Conservation (phyloP, 208 protist species). For the Leishmania tropica region DNA sequence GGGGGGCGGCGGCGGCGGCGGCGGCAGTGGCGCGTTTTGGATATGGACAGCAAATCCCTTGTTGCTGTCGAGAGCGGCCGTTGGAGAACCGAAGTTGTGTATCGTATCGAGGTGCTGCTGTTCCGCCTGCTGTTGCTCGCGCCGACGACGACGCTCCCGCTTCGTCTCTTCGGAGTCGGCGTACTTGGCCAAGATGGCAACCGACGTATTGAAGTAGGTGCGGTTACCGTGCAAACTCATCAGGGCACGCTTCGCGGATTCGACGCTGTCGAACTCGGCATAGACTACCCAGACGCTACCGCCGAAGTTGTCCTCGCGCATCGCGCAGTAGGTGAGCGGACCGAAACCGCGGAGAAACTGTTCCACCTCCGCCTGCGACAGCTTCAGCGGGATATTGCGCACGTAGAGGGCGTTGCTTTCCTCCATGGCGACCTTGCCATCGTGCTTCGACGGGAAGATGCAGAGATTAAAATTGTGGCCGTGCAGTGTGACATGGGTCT, state of each 20-base stretch:
- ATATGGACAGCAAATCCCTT: constrained; percentile 3
- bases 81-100: background rate
- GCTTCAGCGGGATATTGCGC: constrained; percentile 74
- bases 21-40: constrained; percentile 3
- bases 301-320: constrained; percentile 88
- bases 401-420: constrained; percentile 75
- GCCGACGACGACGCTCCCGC: constrained; percentile 69
- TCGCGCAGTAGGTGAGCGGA: constrained; percentile 81
- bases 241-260: constrained; percentile 62
- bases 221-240: constrained; percentile 72
- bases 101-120: constrained; percentile 15
- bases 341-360: constrained; percentile 71
- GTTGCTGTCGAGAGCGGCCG: background rate
- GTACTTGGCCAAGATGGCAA: constrained; percentile 83
- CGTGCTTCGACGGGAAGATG: constrained; percentile 89
- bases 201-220: constrained; percentile 60
- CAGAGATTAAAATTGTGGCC: constrained; percentile 75
- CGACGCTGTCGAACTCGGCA: constrained; percentile 76
- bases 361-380: constrained; percentile 68
- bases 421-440: constrained; percentile 65
- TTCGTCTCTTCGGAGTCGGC: constrained; percentile 83
- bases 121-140: constrained; percentile 42
- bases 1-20: constrained; percentile 10
- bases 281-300: constrained; percentile 86
- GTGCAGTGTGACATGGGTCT: constrained; percentile 53